Evolutionary conservation across 1,284 basidiomycete species (phyloP).

Genomic region (Austroboletus novae-zelandiae): DNA sequence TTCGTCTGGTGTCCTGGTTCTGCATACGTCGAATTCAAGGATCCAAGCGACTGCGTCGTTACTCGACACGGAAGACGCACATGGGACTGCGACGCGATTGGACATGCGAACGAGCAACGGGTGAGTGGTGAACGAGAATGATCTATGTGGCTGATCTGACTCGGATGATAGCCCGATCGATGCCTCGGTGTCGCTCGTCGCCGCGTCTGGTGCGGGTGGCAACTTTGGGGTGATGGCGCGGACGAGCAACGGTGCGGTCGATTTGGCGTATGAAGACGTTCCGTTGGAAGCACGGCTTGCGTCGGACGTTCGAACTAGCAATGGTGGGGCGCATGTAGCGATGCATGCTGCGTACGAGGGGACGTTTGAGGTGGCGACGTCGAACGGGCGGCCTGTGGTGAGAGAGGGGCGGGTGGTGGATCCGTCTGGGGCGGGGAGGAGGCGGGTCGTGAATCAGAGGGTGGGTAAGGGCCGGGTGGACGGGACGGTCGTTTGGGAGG

Average conservation of each 20-base stretch:
- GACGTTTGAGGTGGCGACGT: slow-evolving; percentile 35
- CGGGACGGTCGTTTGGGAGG: slow-evolving; percentile 21
- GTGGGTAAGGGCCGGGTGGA: background rate
- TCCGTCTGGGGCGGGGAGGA: slow-evolving; percentile 36
- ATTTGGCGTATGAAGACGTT: slow-evolving; percentile 34
- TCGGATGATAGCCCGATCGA: slow-evolving; percentile 14
- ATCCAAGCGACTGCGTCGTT: slow-evolving; percentile 37
- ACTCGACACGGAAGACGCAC: slow-evolving; percentile 6
- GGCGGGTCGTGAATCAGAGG: slow-evolving; percentile 19
- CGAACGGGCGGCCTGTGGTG: slow-evolving; percentile 23
- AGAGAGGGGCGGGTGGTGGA: slow-evolving; percentile 26
- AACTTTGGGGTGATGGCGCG: slow-evolving; percentile 29
- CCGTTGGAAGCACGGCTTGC: slow-evolving; percentile 33
- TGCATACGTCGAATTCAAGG: slow-evolving; percentile 38
- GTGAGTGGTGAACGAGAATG: slow-evolving; percentile 18
- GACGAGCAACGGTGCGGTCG: slow-evolving; percentile 37
- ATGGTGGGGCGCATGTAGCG: slow-evolving; percentile 34
- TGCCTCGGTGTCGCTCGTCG: slow-evolving; percentile 12
- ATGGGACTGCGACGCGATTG: slow-evolving; percentile 15
- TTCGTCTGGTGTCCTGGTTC: slow-evolving; percentile 27
- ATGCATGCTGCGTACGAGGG: slow-evolving; percentile 46
- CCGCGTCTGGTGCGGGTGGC: slow-evolving; percentile 17
- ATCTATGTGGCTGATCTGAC: too few species aligned
- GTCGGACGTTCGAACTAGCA: slow-evolving; percentile 37
- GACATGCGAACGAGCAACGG: slow-evolving; percentile 40